Base-by-base conservation (phyloP, 179 eudicot genomes). In the Vitellaria paradoxa region DNA sequence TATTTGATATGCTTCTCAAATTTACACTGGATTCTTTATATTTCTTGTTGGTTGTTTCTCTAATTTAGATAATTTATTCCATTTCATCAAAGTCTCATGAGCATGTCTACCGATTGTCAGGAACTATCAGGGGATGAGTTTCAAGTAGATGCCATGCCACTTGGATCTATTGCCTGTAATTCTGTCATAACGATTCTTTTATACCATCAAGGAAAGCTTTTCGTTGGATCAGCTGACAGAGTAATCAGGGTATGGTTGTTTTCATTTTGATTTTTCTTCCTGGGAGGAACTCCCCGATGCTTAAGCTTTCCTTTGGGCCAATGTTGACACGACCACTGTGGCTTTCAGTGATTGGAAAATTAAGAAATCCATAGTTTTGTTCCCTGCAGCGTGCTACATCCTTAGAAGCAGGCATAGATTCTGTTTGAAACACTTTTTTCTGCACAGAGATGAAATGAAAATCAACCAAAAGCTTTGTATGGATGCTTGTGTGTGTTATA, bases 161-260 rank as follows among this genome's bases (percentile, higher is more conserved):
- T 93, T 79, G 97, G 97, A 68, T 84, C 92, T 26, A 85, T 93
- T 80, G 59, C 90, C 26, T 87, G 92, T 79, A 86, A 89, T 82
- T 89, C 97, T 49, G 90, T 91, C 17, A 68, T 91, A 82, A 93
- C 97, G 9, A 79, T 95, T 75, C 78, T 95, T 75, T 46, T 85
- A 42, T 89, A 82, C 76, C 81, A 80, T 77, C 82, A 87, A 78
- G 97, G 97, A 78, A 82, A 84, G 84, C 97, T 95, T 21, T 83
- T 88, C 74, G 96, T 88, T 70, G 99, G 97, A 30, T 88, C 63
- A 78, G 89, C 95, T 65, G 91, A 90, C 82, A 84, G 85, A 81
- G 70, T 82, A 64, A 88, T 89, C 64, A 95, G 93, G 99, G 98
- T 94, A 79, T 74, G 20, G 21, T 20, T 17, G 8, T 53, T n/a